These are phyloP conservation scores for Myxozyma kluyveri DNA, from an alignment of 805 yeast species.

Conservation along the genomic window DNA sequence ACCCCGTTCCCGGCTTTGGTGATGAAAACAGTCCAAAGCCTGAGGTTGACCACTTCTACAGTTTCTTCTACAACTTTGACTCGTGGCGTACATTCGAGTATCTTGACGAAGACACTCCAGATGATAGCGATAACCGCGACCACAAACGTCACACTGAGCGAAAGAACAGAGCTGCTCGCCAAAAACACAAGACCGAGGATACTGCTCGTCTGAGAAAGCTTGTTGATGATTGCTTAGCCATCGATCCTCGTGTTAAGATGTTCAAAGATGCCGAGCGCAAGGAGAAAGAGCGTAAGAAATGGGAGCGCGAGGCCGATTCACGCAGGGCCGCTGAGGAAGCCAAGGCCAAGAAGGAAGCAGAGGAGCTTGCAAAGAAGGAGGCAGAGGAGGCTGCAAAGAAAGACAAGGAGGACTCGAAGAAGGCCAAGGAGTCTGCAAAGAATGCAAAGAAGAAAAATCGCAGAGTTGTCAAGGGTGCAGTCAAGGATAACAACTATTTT, in stretches of 20 bases:
- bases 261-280: slow-evolving; percentile 93
- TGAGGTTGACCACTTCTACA: slow-evolving; percentile 79
- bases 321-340: slow-evolving; percentile 95
- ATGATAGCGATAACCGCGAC: slow-evolving; percentile 98
- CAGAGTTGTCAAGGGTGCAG: slow-evolving; percentile 77
- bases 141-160: slow-evolving; percentile 98
- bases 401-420: slow-evolving; percentile 77
- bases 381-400: slow-evolving; percentile 67
- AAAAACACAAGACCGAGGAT: slow-evolving; percentile 97
- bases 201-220: slow-evolving; percentile 81
- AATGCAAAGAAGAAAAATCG: slow-evolving; percentile 92
- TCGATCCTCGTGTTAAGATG: slow-evolving; percentile 91
- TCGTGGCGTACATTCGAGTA: slow-evolving; percentile 99
- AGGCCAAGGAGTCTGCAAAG: slow-evolving; percentile 92
- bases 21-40: slow-evolving; percentile 62
- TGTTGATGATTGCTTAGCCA: slow-evolving; percentile 81
- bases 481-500: slow-evolving; percentile 80
- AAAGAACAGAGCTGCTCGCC: slow-evolving; percentile 94
- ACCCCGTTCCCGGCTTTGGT: slow-evolving; percentile 86
- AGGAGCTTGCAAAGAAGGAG: slow-evolving; percentile 71
- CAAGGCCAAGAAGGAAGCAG: slow-evolving; percentile 80
- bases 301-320: slow-evolving; percentile 98
- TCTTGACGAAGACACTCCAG: slow-evolving; percentile 98
- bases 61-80: slow-evolving; percentile 89
- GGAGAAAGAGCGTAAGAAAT: slow-evolving; percentile 90